Evolutionary conservation across 441 rosid species (phyloP), one percentile per base, ranked within the genome.

Genomic region (Sinapis alba): DNA sequence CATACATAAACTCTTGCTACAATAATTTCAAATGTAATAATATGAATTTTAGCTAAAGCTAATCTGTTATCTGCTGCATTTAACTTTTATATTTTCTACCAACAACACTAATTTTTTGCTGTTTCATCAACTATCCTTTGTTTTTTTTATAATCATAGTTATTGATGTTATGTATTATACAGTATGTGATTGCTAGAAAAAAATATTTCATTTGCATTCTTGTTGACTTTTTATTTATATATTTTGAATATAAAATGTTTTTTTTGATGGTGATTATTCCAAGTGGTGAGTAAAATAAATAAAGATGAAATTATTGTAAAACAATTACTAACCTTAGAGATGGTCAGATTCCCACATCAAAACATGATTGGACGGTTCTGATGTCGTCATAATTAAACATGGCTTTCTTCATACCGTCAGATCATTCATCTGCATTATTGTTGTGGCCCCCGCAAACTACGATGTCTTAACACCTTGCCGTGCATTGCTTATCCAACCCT

Each of bases 321-420:
- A 56, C 4, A 21, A 6, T 19, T 5, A 51, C 13, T 7, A 18
- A 18, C 28, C 12, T 70, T 57, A 1, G 61, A 59, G 43, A 65
- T 18, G 20, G 13, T 30, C 13, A 72, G 69, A 74, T 73, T 57
- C 15, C 73, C 43, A 47, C 67, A 24, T 64, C 7, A 24, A 66
- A 82, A 77, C 73, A 82, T 84, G 89, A 87, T 84, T 88, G 88
- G 86, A 87, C 87, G 88, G 90, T 27, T 81, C 1, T 84, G 93
- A 87, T 86, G 88, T 85, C 88, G 85, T 76, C 50, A 77, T 62
- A 69, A 60, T 38, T 7, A 70, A 77, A 56, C 62, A 13, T 45
- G 5, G 6, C 12, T 13, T 26, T 47, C 56, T 77, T 58, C 58
- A 77, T 80, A 86, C 86, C 88, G 86, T 86, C 88, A 78, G 91